Conservation (phyloP, 208 protist species). For the Leptomonas seymouri region DNA sequence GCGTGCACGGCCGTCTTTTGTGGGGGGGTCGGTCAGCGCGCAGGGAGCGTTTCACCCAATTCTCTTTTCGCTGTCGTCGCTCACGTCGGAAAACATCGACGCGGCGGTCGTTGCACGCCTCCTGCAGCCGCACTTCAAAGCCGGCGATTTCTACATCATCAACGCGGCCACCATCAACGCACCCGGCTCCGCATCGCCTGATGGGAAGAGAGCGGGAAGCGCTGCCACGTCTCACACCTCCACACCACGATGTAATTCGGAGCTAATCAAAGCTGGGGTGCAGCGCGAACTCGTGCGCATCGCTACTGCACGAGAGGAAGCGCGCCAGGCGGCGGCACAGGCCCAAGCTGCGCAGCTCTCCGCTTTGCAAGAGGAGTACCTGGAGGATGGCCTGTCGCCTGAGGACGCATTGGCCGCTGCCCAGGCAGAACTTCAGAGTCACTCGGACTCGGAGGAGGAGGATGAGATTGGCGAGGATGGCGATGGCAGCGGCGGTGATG, state of each 20-base stretch:
- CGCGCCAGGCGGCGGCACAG: conserved; percentile 28
- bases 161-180: conserved; percentile 10
- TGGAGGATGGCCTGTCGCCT: conserved; percentile 72
- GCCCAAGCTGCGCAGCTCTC: conserved; percentile 37
- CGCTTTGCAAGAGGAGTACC: conserved; percentile 48
- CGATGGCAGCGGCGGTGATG: neutral
- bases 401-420: conserved; percentile 56
- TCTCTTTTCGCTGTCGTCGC: conserved; percentile 26
- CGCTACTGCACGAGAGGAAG: conserved; percentile 47
- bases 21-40: neutral
- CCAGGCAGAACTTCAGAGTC: conserved; percentile 39
- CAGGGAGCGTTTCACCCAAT: conserved; percentile 17
- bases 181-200: conserved; percentile 1
- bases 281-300: conserved; percentile 56
- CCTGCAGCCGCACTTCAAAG: conserved; percentile 26
- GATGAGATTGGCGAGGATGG: conserved; percentile 32
- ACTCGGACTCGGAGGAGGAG: conserved; percentile 38
- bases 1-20: neutral
- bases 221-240: neutral
- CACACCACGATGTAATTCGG: neutral
- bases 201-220: conserved; percentile 19
- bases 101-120: conserved; percentile 20
- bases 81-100: conserved; percentile 26
- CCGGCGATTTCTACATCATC: conserved; percentile 27
- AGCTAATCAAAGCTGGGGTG: conserved; percentile 7